Evolutionary conservation across 2,329 filamentous ascomycete genomes (phyloP), one percentile per base, ranked within the genome.

Genomic region (Pseudogymnoascus sp.): DNA sequence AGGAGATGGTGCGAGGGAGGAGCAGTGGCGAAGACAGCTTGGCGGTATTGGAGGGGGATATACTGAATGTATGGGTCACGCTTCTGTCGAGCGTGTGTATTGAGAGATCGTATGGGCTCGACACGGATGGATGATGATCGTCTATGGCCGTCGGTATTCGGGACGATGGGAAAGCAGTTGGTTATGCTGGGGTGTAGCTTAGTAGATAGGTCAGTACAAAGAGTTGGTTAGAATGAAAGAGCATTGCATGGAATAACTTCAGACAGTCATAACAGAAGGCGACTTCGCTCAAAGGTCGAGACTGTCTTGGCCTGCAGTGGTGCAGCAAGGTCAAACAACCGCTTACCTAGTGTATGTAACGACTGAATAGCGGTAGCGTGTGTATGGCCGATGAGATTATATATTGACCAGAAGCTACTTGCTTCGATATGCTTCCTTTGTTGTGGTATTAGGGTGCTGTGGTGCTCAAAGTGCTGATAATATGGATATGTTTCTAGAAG

Each of bases 1-100:
- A 95, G 77, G 91, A 92, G 82, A 94, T 88, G 82, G 90, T 91
- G 76, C 91, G 90, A 76, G 90, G 88, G 73, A 95, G 84, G 73
- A 96, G 83, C 78, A 94, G 82, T 80, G 84, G 88, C 76, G 92
- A 90, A 87, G 92, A 93, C 91, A 95, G 87, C 81, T 96, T 95
- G 90, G 88, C 90, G 91, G 91, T 93, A 78, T 89, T 90, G 79
- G 68, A 66, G 49, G 69, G 60, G 64, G 69, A 62, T 70, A 71
- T 71, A 49, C 63, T 70, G 69, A 61, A 63, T 66, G 66, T 65
- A 69, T 69, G 67, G 68, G 62, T 60, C 58, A 60, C 58, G 58
- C 58, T 39, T 36, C 19, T 4, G 9, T 55, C 28, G 16, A 55
- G 49, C 49, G 49, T 55, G 49, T 33, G 12, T 49, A 55, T 33